Conservation (phyloP, 2,329 filamentous ascomycete genomes). For the Phyllosticta citribraziliensis region DNA sequence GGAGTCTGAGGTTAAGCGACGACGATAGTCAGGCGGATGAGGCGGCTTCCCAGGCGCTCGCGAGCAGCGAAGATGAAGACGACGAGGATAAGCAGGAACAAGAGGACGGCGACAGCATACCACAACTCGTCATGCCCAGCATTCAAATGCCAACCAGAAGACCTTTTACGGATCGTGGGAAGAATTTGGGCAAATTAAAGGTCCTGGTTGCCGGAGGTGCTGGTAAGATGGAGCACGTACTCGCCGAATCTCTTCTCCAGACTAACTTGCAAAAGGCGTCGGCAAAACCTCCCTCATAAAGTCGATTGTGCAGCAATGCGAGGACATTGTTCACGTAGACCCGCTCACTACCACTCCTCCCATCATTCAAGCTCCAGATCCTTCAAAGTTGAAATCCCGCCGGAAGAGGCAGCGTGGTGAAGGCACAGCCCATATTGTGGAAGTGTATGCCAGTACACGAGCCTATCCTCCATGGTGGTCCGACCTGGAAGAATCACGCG, state of each 20-base stretch:
- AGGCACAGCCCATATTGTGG: conserved; percentile 20
- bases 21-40: conserved; percentile 47
- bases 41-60: conserved; percentile 44
- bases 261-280: conserved; percentile 44
- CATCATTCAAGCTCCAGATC: conserved; percentile 16
- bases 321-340: conserved; percentile 92
- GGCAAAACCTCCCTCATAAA: conserved; percentile 88
- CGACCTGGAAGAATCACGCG: conserved; percentile 55
- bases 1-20: conserved; percentile 49
- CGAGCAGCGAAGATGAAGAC: conserved; percentile 47
- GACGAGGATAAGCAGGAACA: conserved; percentile 29
- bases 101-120: conserved; percentile 36
- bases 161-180: conserved; percentile 83
- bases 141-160: conserved; percentile 80
- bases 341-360: conserved; percentile 35
- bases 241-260: background rate
- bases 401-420: conserved; percentile 12
- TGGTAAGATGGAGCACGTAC: conserved; percentile 39
- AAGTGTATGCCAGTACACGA: conserved; percentile 37
- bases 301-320: conserved; percentile 74
- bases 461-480: conserved; percentile 79
- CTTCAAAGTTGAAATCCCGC: conserved; percentile 19
- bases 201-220: conserved; percentile 74
- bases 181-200: conserved; percentile 75
- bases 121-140: conserved; percentile 96